Conservation (phyloP, 2,329 filamentous ascomycete species). For the Scytalidium lignicola region DNA sequence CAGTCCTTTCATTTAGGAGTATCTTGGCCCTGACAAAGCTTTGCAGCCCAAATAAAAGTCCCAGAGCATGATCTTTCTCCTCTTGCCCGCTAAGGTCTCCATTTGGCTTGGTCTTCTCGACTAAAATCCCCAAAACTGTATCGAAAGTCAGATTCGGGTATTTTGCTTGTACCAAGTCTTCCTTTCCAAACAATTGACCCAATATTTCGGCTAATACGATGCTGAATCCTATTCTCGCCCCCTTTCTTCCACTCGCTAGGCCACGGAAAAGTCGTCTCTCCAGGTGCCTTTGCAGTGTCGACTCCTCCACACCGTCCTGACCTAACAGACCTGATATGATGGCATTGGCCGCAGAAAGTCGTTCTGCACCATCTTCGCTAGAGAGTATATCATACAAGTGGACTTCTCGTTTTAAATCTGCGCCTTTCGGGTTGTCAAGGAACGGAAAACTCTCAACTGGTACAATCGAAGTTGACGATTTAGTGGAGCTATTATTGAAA, state of each 20-base stretch:
- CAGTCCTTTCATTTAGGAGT: slow-evolving; percentile 54
- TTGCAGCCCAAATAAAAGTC: slow-evolving; percentile 81
- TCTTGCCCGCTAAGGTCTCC: slow-evolving; percentile 63
- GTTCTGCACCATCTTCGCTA: slow-evolving; percentile 51
- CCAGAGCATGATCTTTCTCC: slow-evolving; percentile 79
- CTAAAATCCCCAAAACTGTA: slow-evolving; percentile 45
- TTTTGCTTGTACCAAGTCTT: slow-evolving; percentile 35
- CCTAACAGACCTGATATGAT: slow-evolving; percentile 52
- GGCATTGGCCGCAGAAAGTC: slow-evolving; percentile 53
- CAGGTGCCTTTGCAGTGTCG: slow-evolving; percentile 52
- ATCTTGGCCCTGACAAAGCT: slow-evolving; percentile 77
- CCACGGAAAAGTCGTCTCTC: slow-evolving; percentile 74
- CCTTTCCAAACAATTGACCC: slow-evolving; percentile 59
- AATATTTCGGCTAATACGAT: slow-evolving; percentile 81
- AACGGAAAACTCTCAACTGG: slow-evolving; percentile 36
- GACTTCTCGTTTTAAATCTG: slow-evolving; percentile 54
- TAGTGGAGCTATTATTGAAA: slow-evolving; percentile 3
- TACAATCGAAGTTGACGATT: slow-evolving; percentile 7
- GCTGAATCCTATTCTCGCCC: slow-evolving; percentile 82
- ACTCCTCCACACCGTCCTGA: slow-evolving; percentile 44
- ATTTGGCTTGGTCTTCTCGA: slow-evolving; percentile 49
- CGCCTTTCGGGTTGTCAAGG: slow-evolving; percentile 43
- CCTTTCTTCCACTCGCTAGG: slow-evolving; percentile 84
- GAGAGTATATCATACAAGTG: slow-evolving; percentile 56
- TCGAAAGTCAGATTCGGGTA: slow-evolving; percentile 53